A percentile compares a stretch with the other conserved stretches of the same genome.
Conservation (phyloP, 345 rosid species). For the Hibiscus tridactylites region DNA sequence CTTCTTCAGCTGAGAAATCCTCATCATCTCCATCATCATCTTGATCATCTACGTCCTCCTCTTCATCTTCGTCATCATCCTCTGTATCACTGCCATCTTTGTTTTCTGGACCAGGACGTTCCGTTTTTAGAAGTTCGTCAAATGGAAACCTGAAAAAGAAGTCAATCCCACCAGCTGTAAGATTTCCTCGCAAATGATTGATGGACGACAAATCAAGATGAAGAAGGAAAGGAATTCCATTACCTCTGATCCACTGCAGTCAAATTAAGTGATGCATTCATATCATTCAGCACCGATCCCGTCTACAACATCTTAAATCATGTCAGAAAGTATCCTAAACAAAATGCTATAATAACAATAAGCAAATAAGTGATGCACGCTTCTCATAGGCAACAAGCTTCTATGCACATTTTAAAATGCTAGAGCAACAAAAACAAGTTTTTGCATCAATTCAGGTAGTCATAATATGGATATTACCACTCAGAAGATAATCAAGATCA, state of each 20-base stretch:
- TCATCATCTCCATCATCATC: constrained; percentile 33
- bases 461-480: not conserved
- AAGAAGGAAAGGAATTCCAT: not conserved
- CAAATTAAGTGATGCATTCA: constrained; percentile 12
- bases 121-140: constrained; percentile 30
- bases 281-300: constrained; percentile 25
- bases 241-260: constrained; percentile 36
- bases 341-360: not conserved
- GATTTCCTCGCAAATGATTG: not conserved
- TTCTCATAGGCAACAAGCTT: not conserved
- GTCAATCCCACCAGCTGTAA: not conserved
- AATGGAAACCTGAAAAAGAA: constrained; percentile 31
- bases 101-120: constrained; percentile 30
- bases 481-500: not conserved
- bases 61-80: constrained; percentile 39
- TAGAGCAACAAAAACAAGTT: not conserved
- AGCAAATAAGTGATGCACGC: not conserved
- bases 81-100: constrained; percentile 52
- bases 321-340: not conserved
- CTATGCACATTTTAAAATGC: not conserved
- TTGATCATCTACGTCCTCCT: constrained; percentile 28
- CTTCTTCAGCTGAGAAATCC: constrained; percentile 51
- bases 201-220: not conserved
- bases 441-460: constrained; percentile 1
- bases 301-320: constrained; percentile 19